Evolutionary conservation across 305 asterid genomes (phyloP), one percentile per base, ranked within the genome.

Genomic region (Solanum hybrid): DNA sequence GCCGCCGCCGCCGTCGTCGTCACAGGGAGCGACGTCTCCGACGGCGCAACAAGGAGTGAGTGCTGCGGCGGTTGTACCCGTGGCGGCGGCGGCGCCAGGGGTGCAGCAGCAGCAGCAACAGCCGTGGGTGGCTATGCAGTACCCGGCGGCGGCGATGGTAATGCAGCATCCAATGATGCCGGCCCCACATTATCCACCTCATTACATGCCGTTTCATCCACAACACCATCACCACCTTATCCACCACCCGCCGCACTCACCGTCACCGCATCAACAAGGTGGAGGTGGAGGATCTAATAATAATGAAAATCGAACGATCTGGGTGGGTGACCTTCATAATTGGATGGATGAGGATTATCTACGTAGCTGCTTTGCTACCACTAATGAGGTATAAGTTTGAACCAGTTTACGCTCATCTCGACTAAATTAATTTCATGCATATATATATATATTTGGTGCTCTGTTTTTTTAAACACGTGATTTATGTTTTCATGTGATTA

Each of bases 281-380:
- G 71, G 26, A 37, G 86, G 89, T 12, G 97, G 96, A 88, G 96
- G 96, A 92, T 93, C 96, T 89, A 94, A 56, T 56, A 84, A 81
- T 16, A 97, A 94, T 9, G 98, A 95, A 86, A 97, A 97, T 89
- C 94, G 96, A 88, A 96, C 99, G 94, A 93, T 97, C 95, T 97
- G 99, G 99, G 97, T 97, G 9, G 99, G 99, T 2, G 99, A 97
- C 94, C 95, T 97, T 29, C 94, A 94, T 46, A 92, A 90, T 92
- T 96, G 99, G 99, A 97, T 97, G 99, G 99, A 97, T 86, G 99
- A 97, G 94, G 99, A 97, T 91, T 97, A 97, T 91, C 95, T 97
- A 76, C 93, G 98, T 13, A 95, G 87, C 94, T 97, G 99, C 94
- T 97, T 97, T 66, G 98, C 96, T 91, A 90, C 98, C 40, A 94